Percentiles rank a stretch among this genome's conserved stretches.
phyloP scores from a whole-genome alignment of 192 early-diverging fungal species.

The Lobosporangium transversale region DNA sequence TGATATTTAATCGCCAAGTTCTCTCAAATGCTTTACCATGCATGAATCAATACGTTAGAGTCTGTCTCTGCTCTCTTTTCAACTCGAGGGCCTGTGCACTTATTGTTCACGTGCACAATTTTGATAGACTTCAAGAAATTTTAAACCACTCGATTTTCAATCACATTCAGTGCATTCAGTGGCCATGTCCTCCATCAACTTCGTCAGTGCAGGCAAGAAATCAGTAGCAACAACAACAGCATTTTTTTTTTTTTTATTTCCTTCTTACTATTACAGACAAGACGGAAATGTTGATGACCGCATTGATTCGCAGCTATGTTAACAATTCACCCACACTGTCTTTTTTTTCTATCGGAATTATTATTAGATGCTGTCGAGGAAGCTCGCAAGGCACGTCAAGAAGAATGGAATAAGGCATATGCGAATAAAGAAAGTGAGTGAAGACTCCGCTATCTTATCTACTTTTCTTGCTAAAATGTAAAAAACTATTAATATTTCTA shows the following conservation, averaged over 20 bases:
- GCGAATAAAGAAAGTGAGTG: slow-evolving; percentile 34
- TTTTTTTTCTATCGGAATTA: not conserved
- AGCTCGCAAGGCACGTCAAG: slow-evolving; percentile 38
- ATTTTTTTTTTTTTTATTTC: too few relatives aligned
- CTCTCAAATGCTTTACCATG: too few relatives aligned
- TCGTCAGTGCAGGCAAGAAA: slow-evolving; percentile 45
- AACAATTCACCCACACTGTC: not conserved
- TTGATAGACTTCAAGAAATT: too few relatives aligned
- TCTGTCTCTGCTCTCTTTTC: too few relatives aligned
- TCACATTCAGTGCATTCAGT: not conserved
- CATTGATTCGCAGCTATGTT: too few relatives aligned
- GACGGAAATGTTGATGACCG: too few relatives aligned
- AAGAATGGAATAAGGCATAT: slow-evolving; percentile 56
- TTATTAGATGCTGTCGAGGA: slow-evolving; percentile 37
- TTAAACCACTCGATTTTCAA: not conserved
- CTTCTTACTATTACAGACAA: not conserved
- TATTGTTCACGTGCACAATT: too few relatives aligned
- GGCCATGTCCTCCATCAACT: slow-evolving; percentile 35
- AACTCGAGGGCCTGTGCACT: too few relatives aligned
- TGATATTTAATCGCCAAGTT: too few relatives aligned
- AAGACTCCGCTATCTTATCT: not conserved
- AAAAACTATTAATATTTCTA: not conserved
- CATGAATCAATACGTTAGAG: too few relatives aligned
- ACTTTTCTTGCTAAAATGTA: not conserved
- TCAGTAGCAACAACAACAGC: too few relatives aligned